Conservation (phyloP, 371 early-diverging fungal genomes). For the Blakeslea trispora region DNA sequence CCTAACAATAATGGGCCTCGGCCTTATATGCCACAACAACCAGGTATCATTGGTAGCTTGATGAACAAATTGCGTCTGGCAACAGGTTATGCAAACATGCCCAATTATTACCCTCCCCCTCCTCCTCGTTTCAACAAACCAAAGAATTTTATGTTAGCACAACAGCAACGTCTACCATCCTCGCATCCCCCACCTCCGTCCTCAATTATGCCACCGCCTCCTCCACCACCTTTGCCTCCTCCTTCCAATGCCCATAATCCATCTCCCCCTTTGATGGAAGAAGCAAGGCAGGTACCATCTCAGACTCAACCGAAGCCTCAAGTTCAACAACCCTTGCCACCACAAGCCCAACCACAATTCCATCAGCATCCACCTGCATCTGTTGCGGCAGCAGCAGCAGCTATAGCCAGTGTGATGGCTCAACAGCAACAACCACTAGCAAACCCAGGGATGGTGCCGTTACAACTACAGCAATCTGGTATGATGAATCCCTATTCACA, state of each 20-base stretch:
- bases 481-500: constrained; percentile 8
- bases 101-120: neutral
- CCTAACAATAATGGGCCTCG: neutral
- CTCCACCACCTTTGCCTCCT: neutral
- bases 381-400: neutral
- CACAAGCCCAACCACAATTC: constrained; percentile 24
- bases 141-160: neutral
- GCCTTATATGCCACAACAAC: neutral
- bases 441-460: neutral
- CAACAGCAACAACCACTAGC: neutral
- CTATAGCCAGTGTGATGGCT: neutral
- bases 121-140: neutral
- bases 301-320: no score
- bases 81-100: neutral
- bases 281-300: no score
- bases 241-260: no score
- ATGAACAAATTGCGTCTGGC: neutral
- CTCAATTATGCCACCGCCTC: neutral
- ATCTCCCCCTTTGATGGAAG: no score
- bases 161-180: constrained; percentile 12
- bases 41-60: neutral
- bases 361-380: neutral
- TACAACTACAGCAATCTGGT: neutral
- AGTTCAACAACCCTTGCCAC: constrained; percentile 3
- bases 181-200: neutral